Evolutionary conservation across 169 alveolate genomes (phyloP).

Genomic region (Fabrea salina): DNA sequence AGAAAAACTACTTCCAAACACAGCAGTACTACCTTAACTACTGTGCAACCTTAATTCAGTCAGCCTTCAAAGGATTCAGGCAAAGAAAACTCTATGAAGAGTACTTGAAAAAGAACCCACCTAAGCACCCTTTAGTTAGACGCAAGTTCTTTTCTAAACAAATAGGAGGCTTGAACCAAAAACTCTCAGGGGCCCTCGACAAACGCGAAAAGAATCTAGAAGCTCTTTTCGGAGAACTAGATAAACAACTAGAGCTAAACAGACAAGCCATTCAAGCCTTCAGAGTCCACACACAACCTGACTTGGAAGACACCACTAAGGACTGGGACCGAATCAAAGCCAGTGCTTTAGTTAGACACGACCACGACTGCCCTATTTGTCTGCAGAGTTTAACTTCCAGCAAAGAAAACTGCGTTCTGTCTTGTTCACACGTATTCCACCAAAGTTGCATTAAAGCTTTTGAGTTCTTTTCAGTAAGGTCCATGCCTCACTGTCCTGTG

Average conservation of each 20-base stretch:
- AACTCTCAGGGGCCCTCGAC: slow-evolving; percentile 39
- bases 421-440: slow-evolving; percentile 82
- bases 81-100: slow-evolving; percentile 61
- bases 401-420: slow-evolving; percentile 55
- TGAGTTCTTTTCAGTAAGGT: slow-evolving; percentile 69
- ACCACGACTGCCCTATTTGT: slow-evolving; percentile 79
- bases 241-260: slow-evolving; percentile 52
- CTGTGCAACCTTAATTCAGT: slow-evolving; percentile 65
- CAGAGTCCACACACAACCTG: slow-evolving; percentile 38
- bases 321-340: slow-evolving; percentile 65
- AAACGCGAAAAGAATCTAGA: slow-evolving; percentile 33
- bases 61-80: slow-evolving; percentile 55
- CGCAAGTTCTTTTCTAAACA: slow-evolving; percentile 62
- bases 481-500: slow-evolving; percentile 69
- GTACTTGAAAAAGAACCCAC: slow-evolving; percentile 43
- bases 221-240: slow-evolving; percentile 56
- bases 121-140: slow-evolving; percentile 45
- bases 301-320: slow-evolving; percentile 37
- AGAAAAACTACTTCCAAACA: slow-evolving; percentile 63
- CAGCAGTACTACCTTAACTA: slow-evolving; percentile 53
- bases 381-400: slow-evolving; percentile 47
- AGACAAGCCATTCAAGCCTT: slow-evolving; percentile 53
- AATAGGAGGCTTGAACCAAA: slow-evolving; percentile 62
- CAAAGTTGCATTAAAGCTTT: slow-evolving; percentile 72
- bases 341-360: slow-evolving; percentile 62